These are phyloP conservation scores for Chrysosporium keratinophilum DNA, from an alignment of 2,329 filamentous ascomycete genomes.

Conservation along the genomic window DNA sequence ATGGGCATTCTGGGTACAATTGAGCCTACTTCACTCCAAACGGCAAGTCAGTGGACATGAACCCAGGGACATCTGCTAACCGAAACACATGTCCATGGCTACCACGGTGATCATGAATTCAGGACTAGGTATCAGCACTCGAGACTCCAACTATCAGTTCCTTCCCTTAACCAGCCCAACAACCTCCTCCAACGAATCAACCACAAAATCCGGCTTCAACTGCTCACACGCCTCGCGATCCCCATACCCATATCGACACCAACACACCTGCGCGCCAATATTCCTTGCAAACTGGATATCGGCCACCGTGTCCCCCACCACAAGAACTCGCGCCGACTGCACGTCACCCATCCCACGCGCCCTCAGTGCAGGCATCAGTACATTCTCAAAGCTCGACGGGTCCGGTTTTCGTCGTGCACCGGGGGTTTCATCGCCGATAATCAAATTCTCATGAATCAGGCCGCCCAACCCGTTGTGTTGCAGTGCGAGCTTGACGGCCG, in stretches of 20 bases:
- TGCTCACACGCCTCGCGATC: conserved; percentile 7
- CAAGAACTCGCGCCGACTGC: conserved; percentile 2
- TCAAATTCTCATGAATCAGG: conserved; percentile 6
- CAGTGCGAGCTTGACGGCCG: conserved; percentile 10
- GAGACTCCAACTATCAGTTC: no score
- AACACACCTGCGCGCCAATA: conserved; percentile 9
- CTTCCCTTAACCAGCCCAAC: background rate
- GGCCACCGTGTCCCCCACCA: conserved; percentile 13
- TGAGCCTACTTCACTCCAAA: background rate
- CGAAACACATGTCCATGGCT: no score
- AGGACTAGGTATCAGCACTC: no score
- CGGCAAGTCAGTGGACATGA: no score
- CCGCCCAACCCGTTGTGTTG: conserved; percentile 7
- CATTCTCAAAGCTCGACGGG: conserved; percentile 10
- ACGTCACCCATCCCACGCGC: background rate
- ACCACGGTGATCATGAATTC: no score
- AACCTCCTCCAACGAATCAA: conserved; percentile 10
- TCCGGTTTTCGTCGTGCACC: conserved; percentile 11
- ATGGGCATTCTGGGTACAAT: background rate
- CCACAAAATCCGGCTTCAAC: conserved; percentile 9
- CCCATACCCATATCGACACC: conserved; percentile 13
- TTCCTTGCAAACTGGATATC: conserved; percentile 14
- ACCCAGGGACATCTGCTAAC: no score
- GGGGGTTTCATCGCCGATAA: conserved; percentile 13
- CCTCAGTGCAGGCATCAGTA: conserved; percentile 10